Evolutionary conservation across 208 protist genomes (phyloP).

Genomic region (Endotrypanum monterogeii): DNA sequence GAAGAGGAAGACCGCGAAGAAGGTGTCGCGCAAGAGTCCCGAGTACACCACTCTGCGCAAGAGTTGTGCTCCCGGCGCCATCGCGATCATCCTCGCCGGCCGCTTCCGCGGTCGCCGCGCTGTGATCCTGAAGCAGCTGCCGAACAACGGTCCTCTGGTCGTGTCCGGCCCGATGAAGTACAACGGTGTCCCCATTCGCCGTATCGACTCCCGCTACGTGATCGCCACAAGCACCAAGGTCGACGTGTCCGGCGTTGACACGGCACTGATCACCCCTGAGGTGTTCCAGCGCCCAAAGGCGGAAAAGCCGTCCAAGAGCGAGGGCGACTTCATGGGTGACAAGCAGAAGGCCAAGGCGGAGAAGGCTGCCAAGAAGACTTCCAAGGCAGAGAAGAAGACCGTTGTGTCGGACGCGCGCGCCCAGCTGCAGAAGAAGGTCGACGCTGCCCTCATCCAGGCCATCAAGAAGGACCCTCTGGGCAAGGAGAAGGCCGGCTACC

Average conservation of each 20-base stretch:
- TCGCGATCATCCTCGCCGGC: slow-evolving; percentile 93
- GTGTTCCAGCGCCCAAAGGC: slow-evolving; percentile 71
- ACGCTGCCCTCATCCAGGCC: slow-evolving; percentile 68
- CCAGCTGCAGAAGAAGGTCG: slow-evolving; percentile 78
- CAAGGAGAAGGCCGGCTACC: slow-evolving; percentile 79
- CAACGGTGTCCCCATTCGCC: slow-evolving; percentile 98
- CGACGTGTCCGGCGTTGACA: slow-evolving; percentile 90
- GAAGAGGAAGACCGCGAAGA: slow-evolving; percentile 80
- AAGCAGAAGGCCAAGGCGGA: slow-evolving; percentile 74
- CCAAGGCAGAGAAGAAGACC: slow-evolving; percentile 64
- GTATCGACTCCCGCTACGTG: slow-evolving; percentile 97
- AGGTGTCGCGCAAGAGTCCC: slow-evolving; percentile 52
- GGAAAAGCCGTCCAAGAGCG: slow-evolving; percentile 79
- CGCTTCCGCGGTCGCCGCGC: slow-evolving; percentile 96
- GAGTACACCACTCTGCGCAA: slow-evolving; percentile 59
- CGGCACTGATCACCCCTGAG: slow-evolving; percentile 66
- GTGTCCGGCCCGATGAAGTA: slow-evolving; percentile 96
- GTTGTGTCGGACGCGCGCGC: slow-evolving; percentile 70
- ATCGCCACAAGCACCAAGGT: slow-evolving; percentile 98
- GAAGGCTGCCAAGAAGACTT: slow-evolving; percentile 72
- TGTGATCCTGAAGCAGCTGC: slow-evolving; percentile 98
- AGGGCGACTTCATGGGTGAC: slow-evolving; percentile 87
- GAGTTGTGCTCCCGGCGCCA: slow-evolving; percentile 46
- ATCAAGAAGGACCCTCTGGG: slow-evolving; percentile 77
- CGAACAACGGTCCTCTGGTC: slow-evolving; percentile 94